Evolutionary conservation across 306 rosid species (phyloP), one percentile per base, ranked within the genome.

Genomic region (Neltuma alba): DNA sequence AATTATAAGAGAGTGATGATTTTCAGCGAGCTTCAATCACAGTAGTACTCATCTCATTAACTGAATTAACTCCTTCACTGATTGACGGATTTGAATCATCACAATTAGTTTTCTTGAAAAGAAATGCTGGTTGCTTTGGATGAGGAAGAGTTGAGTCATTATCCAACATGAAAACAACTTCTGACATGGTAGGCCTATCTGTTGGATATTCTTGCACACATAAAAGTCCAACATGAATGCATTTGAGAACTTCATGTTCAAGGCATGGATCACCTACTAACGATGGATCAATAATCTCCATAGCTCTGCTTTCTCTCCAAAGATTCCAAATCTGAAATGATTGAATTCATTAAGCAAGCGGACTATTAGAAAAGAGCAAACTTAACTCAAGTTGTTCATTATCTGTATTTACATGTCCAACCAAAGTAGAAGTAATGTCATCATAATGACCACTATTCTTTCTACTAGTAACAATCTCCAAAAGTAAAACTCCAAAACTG

Each of bases 271-370:
- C 63, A 2, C 63, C 63, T 0, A 9, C 10, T 37, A 93, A 18
- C 2, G 79, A 55, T 42, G 79, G 30, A 72, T 89, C 94, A 6
- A 91, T 77, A 38, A 89, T 57, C 65, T 91, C 84, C 72, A 77
- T 65, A 40, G 84, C 78, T 58, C 7, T 85, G 0, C 85, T 92
- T 52, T 83, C 83, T 75, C n/a, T 89, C 97, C 98, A 93, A 31
- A 88, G 83, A 18, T 88, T 79, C 97, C 94, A 93, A 14, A 76
- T 89, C 98, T 93, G 30, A 83, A 64, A 67, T 11, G 78, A 36
- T 30, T n/a, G 15, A 20, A 83, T 18, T 7, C 21, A 9, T 6
- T 57, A 25, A n/a, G 63, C 55, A 58, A 1, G 14, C 69, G 38
- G 33, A 69, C 4, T 52, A 52, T 42, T 58, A 12, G 0, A 70